A percentile compares a stretch with the other conserved stretches of the same genome.
phyloP scores from a whole-genome alignment of 2,329 filamentous ascomycete genomes.

The Fusarium stilboides region DNA sequence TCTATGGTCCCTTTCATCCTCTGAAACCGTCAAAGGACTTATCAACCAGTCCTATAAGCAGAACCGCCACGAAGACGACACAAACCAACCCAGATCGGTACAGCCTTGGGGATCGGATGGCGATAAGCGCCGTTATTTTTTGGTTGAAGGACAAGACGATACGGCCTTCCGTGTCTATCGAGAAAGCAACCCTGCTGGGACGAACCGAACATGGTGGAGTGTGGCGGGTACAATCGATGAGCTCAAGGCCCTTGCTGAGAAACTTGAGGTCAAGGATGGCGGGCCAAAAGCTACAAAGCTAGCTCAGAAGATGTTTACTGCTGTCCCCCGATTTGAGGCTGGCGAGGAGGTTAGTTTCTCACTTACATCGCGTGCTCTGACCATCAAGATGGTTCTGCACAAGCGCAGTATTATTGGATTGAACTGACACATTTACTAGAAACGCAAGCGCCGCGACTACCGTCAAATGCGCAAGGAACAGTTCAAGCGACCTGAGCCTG shows the following conservation, averaged over 20 bases:
- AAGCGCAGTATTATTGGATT: neutral
- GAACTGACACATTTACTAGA: constrained; percentile 66
- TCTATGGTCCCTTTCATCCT: constrained; percentile 91
- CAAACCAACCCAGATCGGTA: constrained; percentile 89
- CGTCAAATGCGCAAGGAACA: constrained; percentile 87
- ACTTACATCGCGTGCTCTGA: neutral
- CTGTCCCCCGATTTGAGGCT: constrained; percentile 91
- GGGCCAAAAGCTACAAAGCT: constrained; percentile 85
- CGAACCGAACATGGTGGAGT: constrained; percentile 89
- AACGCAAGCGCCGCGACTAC: constrained; percentile 94
- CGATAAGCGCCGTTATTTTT: constrained; percentile 92
- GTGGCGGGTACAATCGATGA: constrained; percentile 94
- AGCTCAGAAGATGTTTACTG: constrained; percentile 81
- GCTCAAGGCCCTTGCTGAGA: constrained; percentile 80
- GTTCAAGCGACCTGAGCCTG: constrained; percentile 88
- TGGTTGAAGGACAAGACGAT: constrained; percentile 94
- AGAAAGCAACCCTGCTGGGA: constrained; percentile 86
- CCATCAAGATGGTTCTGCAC: neutral
- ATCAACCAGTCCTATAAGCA: constrained; percentile 93
- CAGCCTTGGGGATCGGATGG: constrained; percentile 93
- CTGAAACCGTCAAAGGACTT: constrained; percentile 83
- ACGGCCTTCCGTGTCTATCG: constrained; percentile 94
- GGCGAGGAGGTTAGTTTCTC: constrained; percentile 81
- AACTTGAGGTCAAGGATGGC: constrained; percentile 82
- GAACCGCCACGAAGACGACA: constrained; percentile 81